A percentile compares a stretch with the other conserved stretches of the same genome.
phyloP scores from a whole-genome alignment of 106 monocot genomes.

The Triglochin maritima region DNA sequence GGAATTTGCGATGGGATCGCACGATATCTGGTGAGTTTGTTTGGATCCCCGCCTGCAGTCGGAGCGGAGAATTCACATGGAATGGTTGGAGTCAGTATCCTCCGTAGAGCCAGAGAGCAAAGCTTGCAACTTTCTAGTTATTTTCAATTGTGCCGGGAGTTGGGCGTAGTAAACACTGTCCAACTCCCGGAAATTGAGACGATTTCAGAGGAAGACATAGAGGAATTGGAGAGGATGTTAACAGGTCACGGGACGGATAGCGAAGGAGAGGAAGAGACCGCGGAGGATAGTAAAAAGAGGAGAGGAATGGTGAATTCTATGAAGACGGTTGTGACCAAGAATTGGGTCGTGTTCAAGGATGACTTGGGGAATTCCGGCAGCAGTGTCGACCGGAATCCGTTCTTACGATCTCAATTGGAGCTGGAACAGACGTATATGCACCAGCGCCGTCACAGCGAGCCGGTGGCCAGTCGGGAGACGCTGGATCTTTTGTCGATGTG shows the following conservation, averaged over 20 bases:
- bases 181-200: constrained; percentile 45
- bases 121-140: constrained; percentile 35
- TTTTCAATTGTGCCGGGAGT: constrained; percentile 41
- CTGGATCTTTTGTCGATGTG: too few species aligned
- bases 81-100: constrained; percentile 29
- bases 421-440: not conserved
- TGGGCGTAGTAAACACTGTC: constrained; percentile 50
- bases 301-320: not conserved
- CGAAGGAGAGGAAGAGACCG: not conserved
- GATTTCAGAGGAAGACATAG: constrained; percentile 62
- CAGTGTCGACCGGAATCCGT: not conserved
- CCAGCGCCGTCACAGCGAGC: not conserved
- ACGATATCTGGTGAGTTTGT: constrained; percentile 23
- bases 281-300: not conserved
- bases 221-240: constrained; percentile 29
- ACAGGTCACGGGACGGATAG: not conserved
- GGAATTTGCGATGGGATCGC: constrained; percentile 53
- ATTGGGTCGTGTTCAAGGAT: not conserved
- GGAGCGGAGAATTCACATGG: constrained; percentile 4
- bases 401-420: not conserved
- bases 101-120: constrained; percentile 45
- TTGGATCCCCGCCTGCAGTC: constrained; percentile 3
- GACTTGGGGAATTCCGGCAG: not conserved
- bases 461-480: not conserved
- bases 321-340: not conserved